Percentiles rank a stretch among this genome's conserved stretches.
phyloP scores from a whole-genome alignment of 306 rosid genomes.

The Potentilla sterilis region DNA sequence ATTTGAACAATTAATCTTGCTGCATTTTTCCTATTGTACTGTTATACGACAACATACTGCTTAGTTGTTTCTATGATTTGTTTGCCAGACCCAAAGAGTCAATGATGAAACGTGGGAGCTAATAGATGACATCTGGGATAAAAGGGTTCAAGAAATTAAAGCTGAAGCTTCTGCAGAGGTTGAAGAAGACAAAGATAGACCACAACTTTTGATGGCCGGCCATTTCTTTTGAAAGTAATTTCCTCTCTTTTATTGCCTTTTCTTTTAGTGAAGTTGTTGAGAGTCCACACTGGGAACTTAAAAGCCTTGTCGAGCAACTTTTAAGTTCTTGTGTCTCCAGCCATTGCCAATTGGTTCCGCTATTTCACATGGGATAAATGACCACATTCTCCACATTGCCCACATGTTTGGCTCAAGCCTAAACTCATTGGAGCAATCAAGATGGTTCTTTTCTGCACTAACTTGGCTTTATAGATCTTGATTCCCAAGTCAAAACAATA shows the following conservation, averaged over 20 bases:
- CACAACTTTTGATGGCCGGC: conserved; percentile 86
- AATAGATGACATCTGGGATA: conserved; percentile 85
- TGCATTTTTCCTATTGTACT: conserved; percentile 13
- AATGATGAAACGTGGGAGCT: conserved; percentile 94
- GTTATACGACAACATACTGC: conserved; percentile 21
- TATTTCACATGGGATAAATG: neutral
- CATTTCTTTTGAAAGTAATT: conserved; percentile 72
- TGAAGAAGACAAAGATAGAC: conserved; percentile 78
- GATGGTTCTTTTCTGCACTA: neutral
- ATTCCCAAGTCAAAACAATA: neutral
- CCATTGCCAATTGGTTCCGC: neutral
- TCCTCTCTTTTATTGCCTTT: conserved; percentile 21
- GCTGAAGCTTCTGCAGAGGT: conserved; percentile 60
- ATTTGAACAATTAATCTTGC: conserved; percentile 23
- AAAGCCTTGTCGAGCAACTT: neutral
- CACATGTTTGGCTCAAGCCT: neutral
- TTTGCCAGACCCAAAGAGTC: conserved; percentile 71
- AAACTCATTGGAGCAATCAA: neutral
- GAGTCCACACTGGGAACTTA: neutral
- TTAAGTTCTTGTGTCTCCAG: neutral
- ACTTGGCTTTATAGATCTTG: neutral
- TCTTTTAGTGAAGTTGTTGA: neutral
- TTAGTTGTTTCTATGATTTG: conserved; percentile 8
- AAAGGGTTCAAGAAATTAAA: conserved; percentile 62
- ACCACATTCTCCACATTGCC: neutral